Conservation (phyloP, 2,329 filamentous ascomycete species). For the Apiospora rasikravindrae region DNA sequence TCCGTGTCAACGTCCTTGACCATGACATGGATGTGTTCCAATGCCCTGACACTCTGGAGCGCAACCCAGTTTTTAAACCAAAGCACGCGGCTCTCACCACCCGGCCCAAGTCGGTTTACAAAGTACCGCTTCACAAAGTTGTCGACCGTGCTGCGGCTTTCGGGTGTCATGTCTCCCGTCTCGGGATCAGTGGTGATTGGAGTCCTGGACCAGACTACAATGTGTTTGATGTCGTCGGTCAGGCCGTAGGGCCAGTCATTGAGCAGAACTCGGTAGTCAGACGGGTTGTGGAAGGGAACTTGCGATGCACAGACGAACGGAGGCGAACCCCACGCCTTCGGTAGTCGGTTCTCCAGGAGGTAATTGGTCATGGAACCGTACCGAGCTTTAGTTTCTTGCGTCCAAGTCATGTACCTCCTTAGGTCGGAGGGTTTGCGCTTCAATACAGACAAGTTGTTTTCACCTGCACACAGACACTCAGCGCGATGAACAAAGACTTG, state of each 20-base stretch:
- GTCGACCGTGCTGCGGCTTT: slow-evolving; percentile 68
- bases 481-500: not conserved
- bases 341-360: slow-evolving; percentile 74
- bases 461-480: slow-evolving; percentile 26
- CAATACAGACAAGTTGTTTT: slow-evolving; percentile 72
- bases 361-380: slow-evolving; percentile 84
- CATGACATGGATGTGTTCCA: slow-evolving; percentile 89
- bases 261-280: slow-evolving; percentile 72
- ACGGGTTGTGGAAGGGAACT: slow-evolving; percentile 57
- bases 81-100: slow-evolving; percentile 59
- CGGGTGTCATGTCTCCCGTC: slow-evolving; percentile 74
- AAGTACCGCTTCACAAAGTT: slow-evolving; percentile 76
- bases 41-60: slow-evolving; percentile 82
- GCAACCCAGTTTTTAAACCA: slow-evolving; percentile 97
- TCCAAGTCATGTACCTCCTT: slow-evolving; percentile 80
- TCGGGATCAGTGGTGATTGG: slow-evolving; percentile 71
- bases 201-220: slow-evolving; percentile 93
- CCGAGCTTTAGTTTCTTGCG: slow-evolving; percentile 67
- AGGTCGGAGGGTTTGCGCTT: slow-evolving; percentile 83
- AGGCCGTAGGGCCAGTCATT: slow-evolving; percentile 97
- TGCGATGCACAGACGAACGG: slow-evolving; percentile 59
- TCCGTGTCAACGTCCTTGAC: slow-evolving; percentile 60
- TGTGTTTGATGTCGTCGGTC: slow-evolving; percentile 69
- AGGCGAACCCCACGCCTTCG: slow-evolving; percentile 66
- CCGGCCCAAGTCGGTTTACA: slow-evolving; percentile 56